phyloP scores from a whole-genome alignment of 805 yeast species.

The Yamadazyma akitaensis region DNA sequence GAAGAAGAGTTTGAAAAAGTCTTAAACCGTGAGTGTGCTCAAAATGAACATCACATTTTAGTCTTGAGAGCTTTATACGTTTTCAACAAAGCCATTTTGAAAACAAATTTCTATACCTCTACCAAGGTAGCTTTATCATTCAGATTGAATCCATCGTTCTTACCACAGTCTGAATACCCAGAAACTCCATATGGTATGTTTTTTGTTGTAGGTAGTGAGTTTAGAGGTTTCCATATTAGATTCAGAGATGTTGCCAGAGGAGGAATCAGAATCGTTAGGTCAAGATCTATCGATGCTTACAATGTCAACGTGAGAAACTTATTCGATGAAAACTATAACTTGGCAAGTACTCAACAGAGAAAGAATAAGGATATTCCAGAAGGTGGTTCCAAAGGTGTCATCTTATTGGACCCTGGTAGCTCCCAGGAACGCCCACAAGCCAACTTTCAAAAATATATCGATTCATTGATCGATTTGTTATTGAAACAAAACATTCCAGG shows the following conservation, averaged over 20 bases:
- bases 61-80: conserved; percentile 78
- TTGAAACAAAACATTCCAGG: conserved; percentile 69
- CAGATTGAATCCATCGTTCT: conserved; percentile 81
- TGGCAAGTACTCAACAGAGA: conserved; percentile 94
- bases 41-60: conserved; percentile 73
- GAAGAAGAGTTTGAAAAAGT: conserved; percentile 72
- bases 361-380: conserved; percentile 98
- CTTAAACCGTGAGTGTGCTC: conserved; percentile 67
- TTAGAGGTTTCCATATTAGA: conserved; percentile 95
- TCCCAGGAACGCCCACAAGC: conserved; percentile 78
- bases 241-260: conserved; percentile 98
- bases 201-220: conserved; percentile 92
- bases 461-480: conserved; percentile 81
- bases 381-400: conserved; percentile 98
- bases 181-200: conserved; percentile 93
- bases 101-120: conserved; percentile 91
- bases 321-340: conserved; percentile 94
- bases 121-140: conserved; percentile 94
- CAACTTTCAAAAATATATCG: conserved; percentile 90
- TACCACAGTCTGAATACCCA: conserved; percentile 85
- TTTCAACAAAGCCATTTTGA: conserved; percentile 83
- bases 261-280: conserved; percentile 92
- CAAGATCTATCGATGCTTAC: conserved; percentile 82
- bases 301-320: conserved; percentile 79
- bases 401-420: conserved; percentile 71